Evolutionary conservation across 352 stramenopile species (phyloP).

Genomic region (Phytophthora crassamura): DNA sequence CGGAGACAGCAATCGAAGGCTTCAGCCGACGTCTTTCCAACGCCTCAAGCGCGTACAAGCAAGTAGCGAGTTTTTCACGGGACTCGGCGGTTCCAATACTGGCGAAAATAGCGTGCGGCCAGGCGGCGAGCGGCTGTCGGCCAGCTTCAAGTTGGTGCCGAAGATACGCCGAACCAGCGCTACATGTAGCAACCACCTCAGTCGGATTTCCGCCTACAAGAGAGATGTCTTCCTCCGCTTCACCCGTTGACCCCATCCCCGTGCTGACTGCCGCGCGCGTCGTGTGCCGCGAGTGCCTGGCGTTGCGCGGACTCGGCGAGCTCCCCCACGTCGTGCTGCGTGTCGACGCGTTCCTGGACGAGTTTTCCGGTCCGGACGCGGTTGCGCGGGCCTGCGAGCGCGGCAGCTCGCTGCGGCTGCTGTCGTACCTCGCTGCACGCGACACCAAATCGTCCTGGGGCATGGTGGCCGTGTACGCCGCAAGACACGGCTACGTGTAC

Average conservation of each 20-base stretch:
- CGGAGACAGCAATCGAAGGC: too few relatives aligned
- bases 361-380: neutral
- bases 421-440: constrained; percentile 7
- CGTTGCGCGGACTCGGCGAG: constrained; percentile 1
- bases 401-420: constrained; percentile 12
- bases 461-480: constrained; percentile 4
- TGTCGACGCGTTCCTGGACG: constrained; percentile 10
- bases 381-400: neutral
- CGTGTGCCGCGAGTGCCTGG: constrained; percentile 14
- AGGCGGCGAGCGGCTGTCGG: too few relatives aligned
- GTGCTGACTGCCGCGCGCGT: constrained; percentile 8
- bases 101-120: too few relatives aligned
- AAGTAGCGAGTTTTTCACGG: too few relatives aligned
- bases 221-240: neutral
- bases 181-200: neutral
- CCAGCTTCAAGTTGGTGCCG: constrained; percentile 1
- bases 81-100: too few relatives aligned
- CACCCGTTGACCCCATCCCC: neutral
- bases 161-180: neutral
- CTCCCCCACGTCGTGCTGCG: neutral
- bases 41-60: too few relatives aligned
- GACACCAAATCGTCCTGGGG: constrained; percentile 12
- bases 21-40: too few relatives aligned
- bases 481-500: constrained; percentile 18
- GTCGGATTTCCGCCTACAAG: constrained; percentile 2